Evolutionary conservation across 352 stramenopile genomes (phyloP), one percentile per base, ranked within the genome.

Genomic region (Pythium vanterpoolii): DNA sequence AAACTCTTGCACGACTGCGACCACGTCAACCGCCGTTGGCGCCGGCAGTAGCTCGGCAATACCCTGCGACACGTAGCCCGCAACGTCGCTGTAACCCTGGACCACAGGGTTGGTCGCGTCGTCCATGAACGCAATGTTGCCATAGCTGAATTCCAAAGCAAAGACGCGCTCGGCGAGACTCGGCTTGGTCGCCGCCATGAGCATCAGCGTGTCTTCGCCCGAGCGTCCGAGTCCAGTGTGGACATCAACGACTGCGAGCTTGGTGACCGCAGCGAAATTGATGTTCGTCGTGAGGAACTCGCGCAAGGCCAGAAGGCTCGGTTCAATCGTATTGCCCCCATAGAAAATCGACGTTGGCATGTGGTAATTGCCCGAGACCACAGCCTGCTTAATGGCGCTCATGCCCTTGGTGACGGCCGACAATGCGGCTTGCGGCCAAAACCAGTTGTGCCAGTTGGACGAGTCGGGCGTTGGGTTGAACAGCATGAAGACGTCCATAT

Each of bases 321-420:
- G 70, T 65, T 98, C 70, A 21, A 85, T 72, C 50, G 90, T 30
- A 18, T 60, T 52, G 36, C 94, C 94, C 50, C 91, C 90, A 62
- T 90, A 98, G 67, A 88, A 97, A 3, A 97, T 67, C 4, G 87
- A 87, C 6, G 74, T 47, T 13, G 76, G 84, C 54, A 54, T 45
- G 27, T 92, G 75, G 66, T 98, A 98, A 65, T 97, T 96, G 31
- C 90, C 91, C 19, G 77, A 66, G 27, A 98, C 86, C 26, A 94
- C 74, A 24, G 87, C 85, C 21, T 80, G 60, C 62, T 98, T 98
- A 30, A 93, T 68, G n/a, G 66, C 49, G 24, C 40, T 42, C 57
- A 80, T 78, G 43, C 76, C 76, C 42, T 76, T 78, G 0, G 64
- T 74, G 23, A 61, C 28, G 31, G 89, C 39, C 47, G 77, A 39